A percentile compares a stretch with the other conserved stretches of the same genome.
Evolutionary conservation across 2,329 filamentous ascomycete genomes (phyloP).

Genomic region (Fonsecaea pedrosoi): DNA sequence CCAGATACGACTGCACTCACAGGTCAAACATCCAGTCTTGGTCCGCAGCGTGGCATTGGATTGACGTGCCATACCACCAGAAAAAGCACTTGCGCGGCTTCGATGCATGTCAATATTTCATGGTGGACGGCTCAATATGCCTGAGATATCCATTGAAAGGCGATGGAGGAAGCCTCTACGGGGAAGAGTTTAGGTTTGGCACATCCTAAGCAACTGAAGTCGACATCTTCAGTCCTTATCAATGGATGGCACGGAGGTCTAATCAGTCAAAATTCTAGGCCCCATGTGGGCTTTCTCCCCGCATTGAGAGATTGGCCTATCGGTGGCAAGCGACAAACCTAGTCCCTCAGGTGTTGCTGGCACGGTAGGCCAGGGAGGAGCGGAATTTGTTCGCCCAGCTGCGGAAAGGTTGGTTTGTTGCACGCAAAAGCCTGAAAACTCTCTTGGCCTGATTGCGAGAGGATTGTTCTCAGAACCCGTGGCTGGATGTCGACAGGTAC

Average conservation of each 20-base stretch:
- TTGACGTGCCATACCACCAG: conserved; percentile 5
- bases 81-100: background rate
- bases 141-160: background rate
- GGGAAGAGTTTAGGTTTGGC: background rate
- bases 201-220: background rate
- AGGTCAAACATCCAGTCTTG: conserved; percentile 34
- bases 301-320: background rate
- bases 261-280: background rate
- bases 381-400: background rate
- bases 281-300: background rate
- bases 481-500: too few species aligned
- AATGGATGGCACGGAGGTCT: background rate
- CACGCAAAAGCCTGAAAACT: background rate
- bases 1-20: conserved; percentile 14
- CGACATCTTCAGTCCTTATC: background rate
- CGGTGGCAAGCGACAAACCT: background rate
- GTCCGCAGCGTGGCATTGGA: conserved; percentile 28
- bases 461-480: too few species aligned
- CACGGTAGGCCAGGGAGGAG: background rate
- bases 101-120: background rate
- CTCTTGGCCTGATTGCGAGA: background rate
- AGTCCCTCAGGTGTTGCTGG: background rate
- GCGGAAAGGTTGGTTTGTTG: background rate
- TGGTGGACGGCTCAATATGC: background rate
- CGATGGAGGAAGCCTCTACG: background rate